Evolutionary conservation across 352 stramenopile species (phyloP), one percentile per base, ranked within the genome.

Genomic region (Globisporangium radiosum): DNA sequence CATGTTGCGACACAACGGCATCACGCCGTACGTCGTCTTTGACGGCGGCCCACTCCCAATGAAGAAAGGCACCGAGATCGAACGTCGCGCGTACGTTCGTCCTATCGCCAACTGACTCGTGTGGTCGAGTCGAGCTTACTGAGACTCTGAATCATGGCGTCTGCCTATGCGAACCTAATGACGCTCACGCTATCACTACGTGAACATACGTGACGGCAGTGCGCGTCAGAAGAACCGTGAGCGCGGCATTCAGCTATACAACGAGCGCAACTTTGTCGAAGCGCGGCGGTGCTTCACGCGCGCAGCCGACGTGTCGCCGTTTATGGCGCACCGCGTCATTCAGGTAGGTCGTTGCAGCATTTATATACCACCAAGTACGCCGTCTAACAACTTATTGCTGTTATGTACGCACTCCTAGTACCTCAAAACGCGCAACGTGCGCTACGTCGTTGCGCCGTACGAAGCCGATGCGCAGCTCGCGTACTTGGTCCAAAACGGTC

Each of bases 391-490:
- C 25, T 33, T 33, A 33, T 33, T 3, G 25, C 25, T 33, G 25
- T 33, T 33, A 33, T 33, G 25, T 33, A 33, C 25, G 25, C 25
- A 40, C 44, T 25, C 1, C 3, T 47, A 90, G 81, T 61, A 66
- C 11, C 60, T 91, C 9, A 89, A 87, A 61, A 57, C 63, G 36
- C 69, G 62, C 13, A 81, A 77, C 9, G 81, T 99, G 40, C 47
- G 78, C 6, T 98, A 95, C 62, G 68, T 99, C 5, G 96, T 99
- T 4, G 96, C 96, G 8, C 96, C 96, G 8, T 99, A 99, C 65
- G 97, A 99, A 77, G 96, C 97, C 11, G 97, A 99, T 62, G 95
- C 97, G 4, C 96, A 99, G 73, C 81, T 99, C 56, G 93, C 95
- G 4, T 98, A 87, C 64, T 69, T 99, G 36, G 75, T 79, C 42